These are phyloP conservation scores for Syzygium grande DNA, from an alignment of 345 rosid species.

Conservation along the genomic window DNA sequence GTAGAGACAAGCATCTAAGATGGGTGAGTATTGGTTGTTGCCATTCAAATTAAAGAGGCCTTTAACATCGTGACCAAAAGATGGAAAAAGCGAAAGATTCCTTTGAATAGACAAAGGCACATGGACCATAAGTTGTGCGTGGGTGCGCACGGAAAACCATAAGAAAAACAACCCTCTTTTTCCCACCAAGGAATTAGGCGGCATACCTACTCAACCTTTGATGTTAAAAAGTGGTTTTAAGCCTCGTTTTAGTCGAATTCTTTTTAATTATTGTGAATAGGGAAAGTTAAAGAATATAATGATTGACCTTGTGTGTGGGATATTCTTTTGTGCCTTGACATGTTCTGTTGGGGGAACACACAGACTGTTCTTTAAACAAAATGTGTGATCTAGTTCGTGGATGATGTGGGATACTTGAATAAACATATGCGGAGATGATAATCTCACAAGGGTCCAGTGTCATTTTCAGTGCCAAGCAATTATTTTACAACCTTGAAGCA, in stretches of 20 bases:
- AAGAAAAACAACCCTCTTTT: background rate
- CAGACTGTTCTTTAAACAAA: background rate
- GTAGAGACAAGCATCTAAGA: background rate
- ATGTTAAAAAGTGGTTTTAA: background rate
- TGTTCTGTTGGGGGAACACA: background rate
- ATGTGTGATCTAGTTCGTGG: background rate
- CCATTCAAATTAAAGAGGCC: conserved; percentile 24
- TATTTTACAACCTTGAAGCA: background rate
- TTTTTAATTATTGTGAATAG: background rate
- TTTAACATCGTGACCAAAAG: conserved; percentile 5
- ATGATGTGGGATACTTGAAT: background rate
- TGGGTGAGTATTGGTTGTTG: background rate
- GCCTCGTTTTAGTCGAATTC: background rate
- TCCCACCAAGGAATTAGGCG: background rate
- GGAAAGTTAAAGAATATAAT: background rate
- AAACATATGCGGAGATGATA: background rate
- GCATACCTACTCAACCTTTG: background rate
- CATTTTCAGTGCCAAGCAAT: background rate
- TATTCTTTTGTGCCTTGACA: background rate
- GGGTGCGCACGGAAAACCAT: conserved; percentile 36
- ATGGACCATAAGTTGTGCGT: conserved; percentile 12
- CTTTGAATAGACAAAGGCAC: conserved; percentile 23
- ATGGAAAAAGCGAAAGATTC: conserved; percentile 22
- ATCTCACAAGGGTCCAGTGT: background rate
- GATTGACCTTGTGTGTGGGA: background rate